phyloP scores from a whole-genome alignment of 1,139 yeast genomes.

The Sugiyamaella pinicola region DNA sequence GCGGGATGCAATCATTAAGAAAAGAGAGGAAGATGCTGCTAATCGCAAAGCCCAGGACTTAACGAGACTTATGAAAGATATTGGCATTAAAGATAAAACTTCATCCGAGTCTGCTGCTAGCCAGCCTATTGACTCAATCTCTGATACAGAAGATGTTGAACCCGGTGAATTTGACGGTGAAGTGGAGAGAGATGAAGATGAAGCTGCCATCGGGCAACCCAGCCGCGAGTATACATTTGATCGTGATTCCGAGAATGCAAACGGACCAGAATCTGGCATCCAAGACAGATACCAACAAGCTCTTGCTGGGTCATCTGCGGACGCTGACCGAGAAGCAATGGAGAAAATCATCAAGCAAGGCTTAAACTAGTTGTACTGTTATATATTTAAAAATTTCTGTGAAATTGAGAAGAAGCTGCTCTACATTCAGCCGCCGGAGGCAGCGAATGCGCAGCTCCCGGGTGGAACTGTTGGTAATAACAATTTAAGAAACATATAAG shows the following conservation, averaged over 20 bases:
- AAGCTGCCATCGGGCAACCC: conserved; percentile 37
- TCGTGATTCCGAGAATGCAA: conserved; percentile 44
- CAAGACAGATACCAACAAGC: conserved; percentile 76
- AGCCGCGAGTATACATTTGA: conserved; percentile 78
- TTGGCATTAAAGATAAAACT: conserved; percentile 53
- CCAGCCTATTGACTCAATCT: conserved; percentile 62
- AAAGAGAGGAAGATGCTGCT: conserved; percentile 76
- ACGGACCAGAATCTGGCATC: conserved; percentile 51
- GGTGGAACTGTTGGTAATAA: no score
- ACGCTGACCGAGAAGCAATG: conserved; percentile 27
- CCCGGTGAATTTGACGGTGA: conserved; percentile 59
- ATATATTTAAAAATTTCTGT: background rate
- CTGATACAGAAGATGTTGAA: conserved; percentile 57
- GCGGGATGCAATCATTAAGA: conserved; percentile 75
- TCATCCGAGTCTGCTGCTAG: conserved; percentile 6
- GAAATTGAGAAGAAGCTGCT: no score
- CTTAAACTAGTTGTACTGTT: conserved; percentile 11
- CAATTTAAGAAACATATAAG: no score
- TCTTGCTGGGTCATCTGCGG: conserved; percentile 27
- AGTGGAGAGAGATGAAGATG: conserved; percentile 36
- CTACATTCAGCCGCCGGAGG: no score
- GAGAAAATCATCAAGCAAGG: conserved; percentile 23
- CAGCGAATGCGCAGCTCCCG: no score
- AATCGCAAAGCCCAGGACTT: conserved; percentile 71
- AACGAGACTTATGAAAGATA: conserved; percentile 75